Evolutionary conservation across 1,139 yeast species (phyloP), one percentile per base, ranked within the genome.

Genomic region (Spathaspora sp.): DNA sequence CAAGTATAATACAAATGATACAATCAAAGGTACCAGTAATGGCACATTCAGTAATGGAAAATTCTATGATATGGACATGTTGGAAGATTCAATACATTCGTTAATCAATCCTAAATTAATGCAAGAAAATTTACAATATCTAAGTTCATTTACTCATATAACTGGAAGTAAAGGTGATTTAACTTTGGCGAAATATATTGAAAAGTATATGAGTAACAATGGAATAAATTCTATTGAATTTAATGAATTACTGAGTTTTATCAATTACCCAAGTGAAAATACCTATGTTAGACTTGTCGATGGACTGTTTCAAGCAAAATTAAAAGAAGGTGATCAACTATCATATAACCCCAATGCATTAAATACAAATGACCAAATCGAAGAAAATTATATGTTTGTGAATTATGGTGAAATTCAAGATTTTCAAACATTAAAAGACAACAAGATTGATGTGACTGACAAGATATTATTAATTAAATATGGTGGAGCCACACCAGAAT

Each of bases 121-220:
- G 68, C 83, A 83, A 57, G 86, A 82, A 47, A 82, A 85, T 49
- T 63, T 88, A 53, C 88, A 89, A 57, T 90, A 89, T 59, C 62
- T 93, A 34, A 81, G 93, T 13, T 81, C 89, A 1, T 81, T 90
- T 81, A 90, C 96, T 1, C 98, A 90, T 61, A 66, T 84, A 51
- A 83, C 97, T 0, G 98, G 98, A 2, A 84, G 97, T 2, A 80
- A 80, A 16, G 98, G 96, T 15, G 97, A 90, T 60, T 64, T 81
- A 49, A 76, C 89, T 0, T 66, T 89, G 33, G 84, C 89, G 1
- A 73, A 76, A 50, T 89, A 85, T 61, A 72, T 91, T 18, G 74
- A 79, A 51, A 72, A 76, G 11, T 77, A 78, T 47, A 81, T 88
- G 66, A 60, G 65, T 20, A 76, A 80, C 47, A 80, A 81, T 53